Evolutionary conservation across 2,329 filamentous ascomycete genomes (phyloP).

Genomic region (Penicillium sp.): DNA sequence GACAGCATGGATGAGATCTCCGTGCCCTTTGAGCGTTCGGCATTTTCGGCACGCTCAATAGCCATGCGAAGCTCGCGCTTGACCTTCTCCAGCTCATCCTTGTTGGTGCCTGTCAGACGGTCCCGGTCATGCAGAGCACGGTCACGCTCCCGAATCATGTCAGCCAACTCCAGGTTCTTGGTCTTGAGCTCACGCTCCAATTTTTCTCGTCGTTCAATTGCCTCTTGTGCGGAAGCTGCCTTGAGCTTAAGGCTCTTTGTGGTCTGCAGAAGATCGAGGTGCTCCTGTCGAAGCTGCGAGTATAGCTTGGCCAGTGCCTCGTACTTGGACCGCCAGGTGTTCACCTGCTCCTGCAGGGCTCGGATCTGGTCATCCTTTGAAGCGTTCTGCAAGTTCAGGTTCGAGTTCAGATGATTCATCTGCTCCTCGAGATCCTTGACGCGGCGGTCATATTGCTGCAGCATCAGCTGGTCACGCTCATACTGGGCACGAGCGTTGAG

Average conservation of each 20-base stretch:
- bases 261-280: conserved; percentile 90
- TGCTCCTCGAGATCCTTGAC: conserved; percentile 92
- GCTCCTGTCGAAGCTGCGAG: conserved; percentile 91
- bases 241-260: conserved; percentile 96
- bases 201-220: conserved; percentile 91
- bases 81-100: conserved; percentile 91
- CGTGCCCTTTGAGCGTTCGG: conserved; percentile 88
- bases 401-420: conserved; percentile 75
- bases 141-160: conserved; percentile 97
- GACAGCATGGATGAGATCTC: conserved; percentile 92
- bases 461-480: conserved; percentile 93
- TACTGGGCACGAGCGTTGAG: conserved; percentile 92
- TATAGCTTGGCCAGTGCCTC: conserved; percentile 95
- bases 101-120: conserved; percentile 77
- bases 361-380: conserved; percentile 95
- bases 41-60: conserved; percentile 84
- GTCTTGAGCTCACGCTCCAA: conserved; percentile 97
- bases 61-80: conserved; percentile 92
- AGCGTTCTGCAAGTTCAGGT: conserved; percentile 76
- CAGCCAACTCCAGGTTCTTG: conserved; percentile 96
- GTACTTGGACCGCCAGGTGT: conserved; percentile 96
- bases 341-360: conserved; percentile 91
- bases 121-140: conserved; percentile 92
- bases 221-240: conserved; percentile 93
- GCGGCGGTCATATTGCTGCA: conserved; percentile 92